These are phyloP conservation scores for Starmerella gropengiesseri DNA, from an alignment of 805 yeast genomes.

Conservation along the genomic window DNA sequence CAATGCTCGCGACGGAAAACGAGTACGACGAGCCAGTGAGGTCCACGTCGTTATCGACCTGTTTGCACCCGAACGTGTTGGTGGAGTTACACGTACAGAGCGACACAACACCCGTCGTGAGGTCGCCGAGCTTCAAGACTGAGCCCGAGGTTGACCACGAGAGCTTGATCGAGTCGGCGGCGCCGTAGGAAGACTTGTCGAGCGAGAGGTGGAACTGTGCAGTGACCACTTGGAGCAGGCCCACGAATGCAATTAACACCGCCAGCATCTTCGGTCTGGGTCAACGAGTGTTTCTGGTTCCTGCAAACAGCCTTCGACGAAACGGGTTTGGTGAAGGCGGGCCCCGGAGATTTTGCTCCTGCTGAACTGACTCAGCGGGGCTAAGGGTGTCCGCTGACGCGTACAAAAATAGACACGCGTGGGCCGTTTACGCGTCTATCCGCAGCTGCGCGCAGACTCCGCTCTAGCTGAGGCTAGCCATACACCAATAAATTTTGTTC, in stretches of 20 bases:
- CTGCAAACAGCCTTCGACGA: no score
- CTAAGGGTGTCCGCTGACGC: no score
- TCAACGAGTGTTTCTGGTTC: no score
- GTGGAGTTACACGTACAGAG: slow-evolving; percentile 60
- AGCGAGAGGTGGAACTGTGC: slow-evolving; percentile 20
- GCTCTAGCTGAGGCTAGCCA: no score
- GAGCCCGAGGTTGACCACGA: slow-evolving; percentile 45
- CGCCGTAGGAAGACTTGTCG: slow-evolving; percentile 18
- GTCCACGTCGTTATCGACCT: slow-evolving; percentile 24
- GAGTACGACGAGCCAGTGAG: slow-evolving; percentile 26
- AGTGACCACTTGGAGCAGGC: slow-evolving; percentile 9
- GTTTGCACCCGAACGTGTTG: slow-evolving; percentile 31
- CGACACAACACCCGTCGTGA: slow-evolving; percentile 39
- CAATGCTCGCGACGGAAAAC: slow-evolving; percentile 36
- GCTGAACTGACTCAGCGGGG: no score
- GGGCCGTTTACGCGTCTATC: no score
- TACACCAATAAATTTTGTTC: no score
- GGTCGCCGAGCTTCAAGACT: slow-evolving; percentile 37
- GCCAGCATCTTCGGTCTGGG: neutral
- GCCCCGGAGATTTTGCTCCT: no score
- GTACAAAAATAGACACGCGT: no score
- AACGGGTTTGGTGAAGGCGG: no score
- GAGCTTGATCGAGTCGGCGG: slow-evolving; percentile 30
- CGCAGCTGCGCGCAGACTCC: no score
- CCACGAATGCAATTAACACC: slow-evolving; percentile 6